Evolutionary conservation across 192 early-diverging fungal species (phyloP).

Genomic region (Entrophospora sp.): DNA sequence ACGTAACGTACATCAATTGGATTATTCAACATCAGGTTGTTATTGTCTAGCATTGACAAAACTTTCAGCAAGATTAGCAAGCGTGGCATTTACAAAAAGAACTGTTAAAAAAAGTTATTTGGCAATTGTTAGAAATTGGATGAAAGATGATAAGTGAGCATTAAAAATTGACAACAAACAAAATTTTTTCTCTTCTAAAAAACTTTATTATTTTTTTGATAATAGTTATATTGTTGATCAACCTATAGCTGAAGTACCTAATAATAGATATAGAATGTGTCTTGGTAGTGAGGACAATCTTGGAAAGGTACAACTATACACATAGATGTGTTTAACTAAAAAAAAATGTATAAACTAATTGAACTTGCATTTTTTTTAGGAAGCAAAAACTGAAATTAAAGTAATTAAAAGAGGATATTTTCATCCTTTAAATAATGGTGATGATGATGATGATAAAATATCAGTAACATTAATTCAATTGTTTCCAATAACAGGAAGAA

Average conservation of each 20-base stretch:
- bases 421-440: conserved; percentile 1
- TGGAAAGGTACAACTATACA: neutral
- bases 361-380: neutral
- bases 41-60: conserved; percentile 25
- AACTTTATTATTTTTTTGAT: neutral
- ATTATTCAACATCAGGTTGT: conserved; percentile 30
- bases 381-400: conserved; percentile 21
- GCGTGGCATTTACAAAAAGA: conserved; percentile 21
- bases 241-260: conserved; percentile 24
- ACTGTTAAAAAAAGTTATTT: conserved; percentile 26
- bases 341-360: neutral
- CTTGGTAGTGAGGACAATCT: conserved; percentile 18
- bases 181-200: neutral
- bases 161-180: neutral
- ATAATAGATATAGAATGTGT: conserved; percentile 24
- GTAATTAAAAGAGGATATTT: conserved; percentile 21
- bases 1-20: conserved; percentile 29
- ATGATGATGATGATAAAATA: too few relatives aligned
- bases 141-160: conserved; percentile 20
- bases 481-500: conserved; percentile 21
- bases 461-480: conserved; percentile 20
- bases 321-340: neutral
- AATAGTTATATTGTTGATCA: conserved; percentile 22
- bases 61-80: conserved; percentile 19
- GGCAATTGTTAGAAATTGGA: conserved; percentile 26